Evolutionary conservation across 1,139 yeast genomes (phyloP).

Genomic region (Kurtzmaniella quercitrusa): DNA sequence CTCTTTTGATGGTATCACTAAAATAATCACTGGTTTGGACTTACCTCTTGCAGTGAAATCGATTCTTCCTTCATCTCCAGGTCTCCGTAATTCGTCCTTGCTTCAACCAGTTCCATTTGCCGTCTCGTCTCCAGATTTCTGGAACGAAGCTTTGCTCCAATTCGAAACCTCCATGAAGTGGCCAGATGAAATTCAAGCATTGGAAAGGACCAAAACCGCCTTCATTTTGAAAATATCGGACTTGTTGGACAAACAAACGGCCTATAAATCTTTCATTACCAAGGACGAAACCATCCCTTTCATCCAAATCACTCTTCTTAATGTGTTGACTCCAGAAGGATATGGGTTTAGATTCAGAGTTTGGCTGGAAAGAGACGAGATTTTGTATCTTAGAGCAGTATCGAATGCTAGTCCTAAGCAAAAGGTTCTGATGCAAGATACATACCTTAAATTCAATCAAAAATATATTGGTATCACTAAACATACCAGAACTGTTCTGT

Average conservation of each 20-base stretch:
- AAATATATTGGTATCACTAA: constrained; percentile 66
- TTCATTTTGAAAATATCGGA: constrained; percentile 74
- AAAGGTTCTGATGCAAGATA: constrained; percentile 55
- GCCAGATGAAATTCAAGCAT: constrained; percentile 88
- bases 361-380: constrained; percentile 77
- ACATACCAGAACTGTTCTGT: constrained; percentile 75
- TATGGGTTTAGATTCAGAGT: constrained; percentile 75
- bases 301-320: constrained; percentile 55
- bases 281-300: constrained; percentile 68
- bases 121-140: constrained; percentile 68
- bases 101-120: constrained; percentile 84
- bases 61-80: constrained; percentile 66
- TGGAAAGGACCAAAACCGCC: constrained; percentile 89
- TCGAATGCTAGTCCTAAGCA: constrained; percentile 56
- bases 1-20: constrained; percentile 66
- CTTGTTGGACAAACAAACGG: constrained; percentile 44
- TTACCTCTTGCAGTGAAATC: constrained; percentile 74
- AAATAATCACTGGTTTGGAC: constrained; percentile 46
- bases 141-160: constrained; percentile 76
- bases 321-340: constrained; percentile 80
- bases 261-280: constrained; percentile 53
- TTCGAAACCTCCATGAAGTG: constrained; percentile 89
- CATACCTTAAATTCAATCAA: constrained; percentile 62
- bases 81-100: constrained; percentile 69
- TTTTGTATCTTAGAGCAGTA: constrained; percentile 66